Evolutionary conservation across 768 basidiomycete genomes (phyloP).

Genomic region (Zangia roseola): DNA sequence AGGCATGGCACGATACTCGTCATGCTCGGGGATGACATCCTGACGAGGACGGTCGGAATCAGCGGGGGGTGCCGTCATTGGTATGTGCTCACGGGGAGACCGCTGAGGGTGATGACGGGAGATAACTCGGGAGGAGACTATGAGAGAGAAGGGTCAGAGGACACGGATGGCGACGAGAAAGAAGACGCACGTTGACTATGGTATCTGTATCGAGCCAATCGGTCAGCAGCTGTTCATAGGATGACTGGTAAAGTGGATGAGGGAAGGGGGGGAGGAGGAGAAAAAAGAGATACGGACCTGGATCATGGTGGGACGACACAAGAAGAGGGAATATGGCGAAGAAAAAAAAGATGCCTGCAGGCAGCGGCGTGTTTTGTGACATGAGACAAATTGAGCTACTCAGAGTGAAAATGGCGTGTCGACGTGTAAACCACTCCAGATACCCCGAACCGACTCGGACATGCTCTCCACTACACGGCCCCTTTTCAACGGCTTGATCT

Average conservation of each 20-base stretch:
- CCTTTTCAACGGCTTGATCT: conserved; percentile 77
- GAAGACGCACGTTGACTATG: conserved; percentile 25
- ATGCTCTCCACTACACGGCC: conserved; percentile 68
- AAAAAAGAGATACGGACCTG: conserved; percentile 4
- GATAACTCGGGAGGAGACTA: conserved; percentile 25
- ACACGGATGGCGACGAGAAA: neutral
- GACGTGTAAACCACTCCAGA: conserved; percentile 88
- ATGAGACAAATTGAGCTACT: conserved; percentile 15
- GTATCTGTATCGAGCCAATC: conserved; percentile 28
- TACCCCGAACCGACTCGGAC: conserved; percentile 79
- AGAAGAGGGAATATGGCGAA: conserved; percentile 3
- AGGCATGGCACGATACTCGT: conserved; percentile 30
- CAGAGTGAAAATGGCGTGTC: conserved; percentile 61
- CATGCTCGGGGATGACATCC: conserved; percentile 30
- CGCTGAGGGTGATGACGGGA: conserved; percentile 20
- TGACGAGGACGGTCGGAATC: conserved; percentile 21
- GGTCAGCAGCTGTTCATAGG: conserved; percentile 13
- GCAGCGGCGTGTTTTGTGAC: conserved; percentile 34
- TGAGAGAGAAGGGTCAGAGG: neutral
- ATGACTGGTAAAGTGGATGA: neutral
- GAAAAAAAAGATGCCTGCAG: conserved; percentile 23
- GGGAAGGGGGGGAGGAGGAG: neutral
- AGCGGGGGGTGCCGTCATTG: conserved; percentile 20
- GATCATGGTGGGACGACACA: conserved; percentile 5
- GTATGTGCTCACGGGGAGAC: conserved; percentile 29